A percentile compares a stretch with the other conserved stretches of the same genome.
Conservation (phyloP, 176 grass and related monocot species). For the Puya raimondii region DNA sequence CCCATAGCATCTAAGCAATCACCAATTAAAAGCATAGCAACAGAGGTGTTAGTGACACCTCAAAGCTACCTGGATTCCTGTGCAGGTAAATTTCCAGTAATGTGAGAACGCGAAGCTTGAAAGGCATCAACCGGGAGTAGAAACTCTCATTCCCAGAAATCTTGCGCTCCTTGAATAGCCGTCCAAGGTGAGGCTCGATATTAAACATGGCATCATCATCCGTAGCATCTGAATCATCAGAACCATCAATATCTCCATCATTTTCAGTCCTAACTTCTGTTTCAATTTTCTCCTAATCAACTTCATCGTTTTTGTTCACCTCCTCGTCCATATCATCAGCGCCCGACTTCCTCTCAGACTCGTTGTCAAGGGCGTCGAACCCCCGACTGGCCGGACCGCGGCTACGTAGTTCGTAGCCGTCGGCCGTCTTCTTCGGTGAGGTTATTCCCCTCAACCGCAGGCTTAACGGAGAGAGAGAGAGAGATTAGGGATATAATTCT, state of each 20-base stretch:
- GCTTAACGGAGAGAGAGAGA: too few relatives aligned
- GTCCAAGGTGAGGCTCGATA: slow-evolving; percentile 83
- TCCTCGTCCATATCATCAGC: slow-evolving; percentile 33
- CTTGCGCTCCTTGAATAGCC: slow-evolving; percentile 81
- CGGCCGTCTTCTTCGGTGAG: too few relatives aligned
- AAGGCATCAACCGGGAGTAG: slow-evolving; percentile 74
- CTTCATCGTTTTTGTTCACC: slow-evolving; percentile 16
- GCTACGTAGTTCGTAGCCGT: too few relatives aligned
- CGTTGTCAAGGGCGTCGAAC: too few relatives aligned
- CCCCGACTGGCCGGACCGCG: too few relatives aligned
- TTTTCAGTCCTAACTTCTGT: slow-evolving; percentile 23
- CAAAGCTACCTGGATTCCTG: slow-evolving; percentile 67
- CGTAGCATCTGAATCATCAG: slow-evolving; percentile 87
- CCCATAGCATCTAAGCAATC: background rate
- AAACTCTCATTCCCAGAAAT: slow-evolving; percentile 63
- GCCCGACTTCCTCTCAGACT: slow-evolving; percentile 25
- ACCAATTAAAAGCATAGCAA: background rate
- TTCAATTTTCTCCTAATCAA: slow-evolving; percentile 20
- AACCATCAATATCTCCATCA: slow-evolving; percentile 26
- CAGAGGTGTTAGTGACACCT: background rate
- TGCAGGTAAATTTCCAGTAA: slow-evolving; percentile 88
- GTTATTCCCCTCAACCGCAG: too few relatives aligned
- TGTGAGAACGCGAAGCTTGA: slow-evolving; percentile 67
- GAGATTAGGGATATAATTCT: too few relatives aligned
- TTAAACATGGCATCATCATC: slow-evolving; percentile 99